A percentile compares a stretch with the other conserved stretches of the same genome.
Evolutionary conservation across 495 filamentous ascomycete genomes (phyloP).

Genomic region (Tuber calosporum): DNA sequence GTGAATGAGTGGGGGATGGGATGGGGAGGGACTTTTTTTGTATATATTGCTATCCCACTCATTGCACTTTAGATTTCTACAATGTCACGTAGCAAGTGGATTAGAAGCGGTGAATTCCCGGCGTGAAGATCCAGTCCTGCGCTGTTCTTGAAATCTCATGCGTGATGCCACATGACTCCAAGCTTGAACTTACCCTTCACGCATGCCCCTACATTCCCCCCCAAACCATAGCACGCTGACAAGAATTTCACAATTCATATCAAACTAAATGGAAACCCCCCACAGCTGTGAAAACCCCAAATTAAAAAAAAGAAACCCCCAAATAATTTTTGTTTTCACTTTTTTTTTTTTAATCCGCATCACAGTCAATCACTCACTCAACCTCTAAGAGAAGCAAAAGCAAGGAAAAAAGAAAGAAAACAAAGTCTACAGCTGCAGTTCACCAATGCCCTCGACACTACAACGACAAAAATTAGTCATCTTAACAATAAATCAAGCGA

Average conservation of each 20-base stretch:
- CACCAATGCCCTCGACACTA: constrained; percentile 37
- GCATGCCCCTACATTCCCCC: neutral
- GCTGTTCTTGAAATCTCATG: neutral
- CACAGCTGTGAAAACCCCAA: neutral
- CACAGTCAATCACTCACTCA: neutral
- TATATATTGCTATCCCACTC: neutral
- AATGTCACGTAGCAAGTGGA: neutral
- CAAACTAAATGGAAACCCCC: neutral
- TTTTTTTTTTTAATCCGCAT: neutral
- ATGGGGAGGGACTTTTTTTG: neutral
- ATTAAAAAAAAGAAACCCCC: neutral
- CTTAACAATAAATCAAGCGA: neutral
- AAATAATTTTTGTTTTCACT: neutral
- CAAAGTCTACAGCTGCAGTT: constrained; percentile 34
- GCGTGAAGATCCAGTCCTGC: neutral
- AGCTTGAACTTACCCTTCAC: neutral
- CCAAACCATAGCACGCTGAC: neutral
- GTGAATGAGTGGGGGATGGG: neutral
- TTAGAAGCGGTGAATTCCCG: neutral
- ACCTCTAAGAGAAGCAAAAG: neutral
- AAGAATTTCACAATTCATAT: neutral
- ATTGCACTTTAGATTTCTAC: neutral
- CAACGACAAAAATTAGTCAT: neutral
- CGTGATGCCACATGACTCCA: neutral
- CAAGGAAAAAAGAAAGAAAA: neutral